Base-by-base conservation (phyloP, 2,329 filamentous ascomycete genomes). In the Aspergillus luchuensis region DNA sequence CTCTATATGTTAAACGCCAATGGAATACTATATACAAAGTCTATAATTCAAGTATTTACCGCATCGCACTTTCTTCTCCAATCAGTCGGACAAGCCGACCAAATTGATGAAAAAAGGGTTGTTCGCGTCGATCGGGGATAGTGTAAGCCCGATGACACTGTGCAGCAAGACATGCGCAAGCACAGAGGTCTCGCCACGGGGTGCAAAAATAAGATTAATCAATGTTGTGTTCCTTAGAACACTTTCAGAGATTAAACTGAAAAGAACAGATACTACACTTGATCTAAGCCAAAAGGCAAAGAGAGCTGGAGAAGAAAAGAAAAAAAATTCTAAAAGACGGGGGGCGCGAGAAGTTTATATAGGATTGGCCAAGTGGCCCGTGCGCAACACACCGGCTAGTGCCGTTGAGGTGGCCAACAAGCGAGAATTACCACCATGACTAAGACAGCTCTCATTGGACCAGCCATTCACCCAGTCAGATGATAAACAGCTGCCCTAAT, bases 231-330 rank as follows among this genome's bases (percentile, higher is more conserved):
- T 82, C 87, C 83, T 81, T 90, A 85, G 87, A 83, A 82, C 83
- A 84, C 85, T 92, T 91, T 89, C 89, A 93, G 90, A 90, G 88
- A 92, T 92, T 92, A 93, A 92, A 92, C 90, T 93, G 88, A 91
- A 90, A 92, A 92, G 90, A 93, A 92, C 89, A 91, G 89, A 91
- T 92, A 92, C 89, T 92, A 91, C 89, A 92, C 89, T 91, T 92
- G 89, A 92, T 92, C 89, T 91, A 90, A 91, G 87, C 87, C 79
- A 79, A 83, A 84, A 81, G 80, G 81, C 78, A 80, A 79, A 78
- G 77, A 80, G 79, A 81, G 79, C 79, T 81, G 72, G 71, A 78
- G 69, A 78, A 77, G 68, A 77, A 76, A 79, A 74, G 72, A 74
- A 76, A 74, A 74, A 75, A 76, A 74, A 67, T 67, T 64, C 51